phyloP scores from a whole-genome alignment of 805 yeast species.

The Metschnikowia cubensis region DNA sequence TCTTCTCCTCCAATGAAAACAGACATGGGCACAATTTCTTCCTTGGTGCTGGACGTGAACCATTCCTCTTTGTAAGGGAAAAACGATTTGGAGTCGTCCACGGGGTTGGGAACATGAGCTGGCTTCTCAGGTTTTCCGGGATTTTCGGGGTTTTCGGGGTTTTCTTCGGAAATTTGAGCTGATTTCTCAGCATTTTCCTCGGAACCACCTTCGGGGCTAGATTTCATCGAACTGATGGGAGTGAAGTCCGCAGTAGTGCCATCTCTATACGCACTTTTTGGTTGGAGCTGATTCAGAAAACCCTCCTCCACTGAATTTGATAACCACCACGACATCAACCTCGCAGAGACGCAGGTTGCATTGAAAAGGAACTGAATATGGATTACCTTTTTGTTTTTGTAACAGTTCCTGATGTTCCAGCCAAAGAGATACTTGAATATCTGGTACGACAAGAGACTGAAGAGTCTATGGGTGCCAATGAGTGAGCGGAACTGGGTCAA shows the following conservation, averaged over 20 bases:
- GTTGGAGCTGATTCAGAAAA: slow-evolving; percentile 36
- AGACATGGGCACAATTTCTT: slow-evolving; percentile 49
- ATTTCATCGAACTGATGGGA: slow-evolving; percentile 19
- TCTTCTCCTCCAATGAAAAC: slow-evolving; percentile 73
- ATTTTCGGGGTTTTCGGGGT: too few species aligned
- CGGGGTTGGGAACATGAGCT: slow-evolving; percentile 24
- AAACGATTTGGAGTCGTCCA: slow-evolving; percentile 48
- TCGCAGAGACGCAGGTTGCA: slow-evolving; percentile 76
- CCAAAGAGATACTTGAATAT: slow-evolving; percentile 86
- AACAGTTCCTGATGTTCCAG: slow-evolving; percentile 79
- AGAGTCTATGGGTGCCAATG: slow-evolving; percentile 39
- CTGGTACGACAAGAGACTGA: slow-evolving; percentile 63
- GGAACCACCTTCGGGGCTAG: slow-evolving; percentile 11
- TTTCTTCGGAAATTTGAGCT: neutral
- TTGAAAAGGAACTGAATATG: slow-evolving; percentile 79
- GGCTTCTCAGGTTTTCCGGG: neutral
- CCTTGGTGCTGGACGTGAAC: slow-evolving; percentile 39
- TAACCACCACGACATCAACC: slow-evolving; percentile 92
- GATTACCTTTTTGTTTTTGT: slow-evolving; percentile 55
- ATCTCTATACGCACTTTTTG: slow-evolving; percentile 26
- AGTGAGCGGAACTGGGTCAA: slow-evolving; percentile 57
- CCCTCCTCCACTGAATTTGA: slow-evolving; percentile 36
- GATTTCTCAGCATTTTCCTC: neutral
- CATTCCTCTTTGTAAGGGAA: slow-evolving; percentile 52
- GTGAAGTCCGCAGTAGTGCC: slow-evolving; percentile 26